A percentile compares a stretch with the other conserved stretches of the same genome.
Conservation (phyloP, 1,284 basidiomycete species). For the Trametes versicolor region DNA sequence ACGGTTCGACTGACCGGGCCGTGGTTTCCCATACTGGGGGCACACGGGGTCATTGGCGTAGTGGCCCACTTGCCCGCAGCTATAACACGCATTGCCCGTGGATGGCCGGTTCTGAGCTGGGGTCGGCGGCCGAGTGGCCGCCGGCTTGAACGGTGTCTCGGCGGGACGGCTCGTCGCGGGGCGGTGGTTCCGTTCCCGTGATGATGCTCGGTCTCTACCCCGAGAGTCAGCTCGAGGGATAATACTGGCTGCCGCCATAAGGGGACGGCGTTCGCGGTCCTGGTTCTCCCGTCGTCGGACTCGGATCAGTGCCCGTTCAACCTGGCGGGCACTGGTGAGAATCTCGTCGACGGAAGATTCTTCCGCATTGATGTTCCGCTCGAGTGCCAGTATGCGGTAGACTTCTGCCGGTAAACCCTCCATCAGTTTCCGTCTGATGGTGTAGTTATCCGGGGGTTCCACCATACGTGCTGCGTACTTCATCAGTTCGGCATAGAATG, state of each 20-base stretch:
- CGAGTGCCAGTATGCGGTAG: background rate
- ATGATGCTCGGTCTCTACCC: too few relatives aligned
- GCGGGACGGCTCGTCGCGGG: too few relatives aligned
- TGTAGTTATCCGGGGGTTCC: constrained; percentile 2
- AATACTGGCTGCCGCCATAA: too few relatives aligned
- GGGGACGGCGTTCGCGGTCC: background rate
- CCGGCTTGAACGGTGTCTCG: too few relatives aligned
- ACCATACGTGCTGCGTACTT: constrained; percentile 6
- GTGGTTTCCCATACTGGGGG: constrained; percentile 5
- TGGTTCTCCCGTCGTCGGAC: background rate
- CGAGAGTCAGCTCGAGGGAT: too few relatives aligned
- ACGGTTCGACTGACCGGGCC: background rate
- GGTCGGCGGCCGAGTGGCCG: too few relatives aligned
- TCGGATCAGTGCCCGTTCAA: constrained; percentile 3
- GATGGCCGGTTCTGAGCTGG: too few relatives aligned
- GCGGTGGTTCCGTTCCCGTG: too few relatives aligned
- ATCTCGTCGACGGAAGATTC: constrained; percentile 1
- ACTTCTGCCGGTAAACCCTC: background rate
- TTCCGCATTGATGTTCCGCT: constrained; percentile 6
- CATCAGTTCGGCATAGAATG: constrained; percentile 3
- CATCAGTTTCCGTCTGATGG: constrained; percentile 1
- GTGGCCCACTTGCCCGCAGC: constrained; percentile 15
- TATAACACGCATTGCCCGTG: constrained; percentile 4
- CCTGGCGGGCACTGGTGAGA: constrained; percentile 1
- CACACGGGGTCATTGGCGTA: constrained; percentile 13